phyloP scores from a whole-genome alignment of 106 monocot species.

The Dendrobium huoshanense region DNA sequence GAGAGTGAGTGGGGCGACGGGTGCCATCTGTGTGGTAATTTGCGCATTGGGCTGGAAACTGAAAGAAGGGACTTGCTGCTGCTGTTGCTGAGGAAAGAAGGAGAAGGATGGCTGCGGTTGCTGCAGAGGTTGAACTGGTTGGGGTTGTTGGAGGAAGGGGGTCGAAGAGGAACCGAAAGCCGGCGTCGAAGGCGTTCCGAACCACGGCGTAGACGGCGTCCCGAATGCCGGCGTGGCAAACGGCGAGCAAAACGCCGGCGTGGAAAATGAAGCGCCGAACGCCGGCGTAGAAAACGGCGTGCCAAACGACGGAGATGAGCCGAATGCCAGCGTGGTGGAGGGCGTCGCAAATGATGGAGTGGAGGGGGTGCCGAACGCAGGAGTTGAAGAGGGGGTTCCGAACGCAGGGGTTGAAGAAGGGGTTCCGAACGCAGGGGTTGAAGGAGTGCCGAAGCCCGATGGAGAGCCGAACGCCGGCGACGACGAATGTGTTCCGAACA shows the following conservation, averaged over 20 bases:
- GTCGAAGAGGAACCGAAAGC: constrained; percentile 17
- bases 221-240: constrained; percentile 18
- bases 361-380: constrained; percentile 22
- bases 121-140: constrained; percentile 24
- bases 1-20: constrained; percentile 64
- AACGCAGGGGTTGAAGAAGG: constrained; percentile 23
- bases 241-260: constrained; percentile 14
- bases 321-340: constrained; percentile 9
- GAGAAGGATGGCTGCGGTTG: constrained; percentile 24
- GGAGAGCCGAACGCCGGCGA: constrained; percentile 28
- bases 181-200: constrained; percentile 19
- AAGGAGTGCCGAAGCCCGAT: constrained; percentile 26
- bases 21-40: constrained; percentile 93
- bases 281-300: constrained; percentile 10
- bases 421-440: constrained; percentile 22
- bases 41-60: constrained; percentile 22
- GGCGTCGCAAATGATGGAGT: constrained; percentile 21
- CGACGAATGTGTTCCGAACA: neutral
- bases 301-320: constrained; percentile 13
- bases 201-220: constrained; percentile 13
- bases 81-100: constrained; percentile 37
- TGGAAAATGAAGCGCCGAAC: constrained; percentile 14
- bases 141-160: constrained; percentile 29
- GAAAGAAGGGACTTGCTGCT: constrained; percentile 22
- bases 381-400: constrained; percentile 17